Base-by-base conservation (phyloP, 805 yeast species). In the Candida krabiensis region DNA sequence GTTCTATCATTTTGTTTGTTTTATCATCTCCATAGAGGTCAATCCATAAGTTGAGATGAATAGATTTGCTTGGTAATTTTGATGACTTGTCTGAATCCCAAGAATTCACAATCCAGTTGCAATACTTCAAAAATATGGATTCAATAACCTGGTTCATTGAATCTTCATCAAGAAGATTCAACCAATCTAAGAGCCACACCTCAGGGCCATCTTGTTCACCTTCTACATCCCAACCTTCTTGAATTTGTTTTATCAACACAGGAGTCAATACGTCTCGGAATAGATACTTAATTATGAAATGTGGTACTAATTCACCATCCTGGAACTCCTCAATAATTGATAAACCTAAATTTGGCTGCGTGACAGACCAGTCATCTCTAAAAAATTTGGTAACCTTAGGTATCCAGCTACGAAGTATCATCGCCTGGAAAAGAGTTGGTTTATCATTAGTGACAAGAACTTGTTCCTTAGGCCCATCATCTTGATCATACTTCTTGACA, bases 321-420 rank as follows among this genome's bases (percentile, higher is more conserved):
- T 35, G 46, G 12, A 50, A 46, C 15, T 55, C 61, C 26, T 57
- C 80, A 14, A 71, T 56, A 0, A 75, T 35, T 0, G 64, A 52
- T 5, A 73, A 53, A 1, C 67, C 69, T 9, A 67, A 37, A 31
- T 65, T 62, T 1, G 77, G 71, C 28, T 65, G 61, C 13, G 49
- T 35, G 4, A 63, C 52, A 7, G 63, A 45, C 79, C 79, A 74
- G 5, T 55, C 47, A 7, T 49, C 33, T 9, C 35, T 32, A 9
- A 71, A 52, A 9, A 52, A 53, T 0, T 47, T 24, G 2, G 51
- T 38, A 4, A 69, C 49, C 15, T 58, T 60, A 0, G 68, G 65
- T 3, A 56, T 46, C 73, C 75, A 71, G 4, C 53, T 34, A 4
- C 49, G 42, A 13, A 58, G 47, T 11, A 74, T 43, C 42, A 71